Percentiles rank a stretch among this genome's conserved stretches.
Evolutionary conservation across 2,329 filamentous ascomycete genomes (phyloP).

Genomic region (Penicillium sp.): DNA sequence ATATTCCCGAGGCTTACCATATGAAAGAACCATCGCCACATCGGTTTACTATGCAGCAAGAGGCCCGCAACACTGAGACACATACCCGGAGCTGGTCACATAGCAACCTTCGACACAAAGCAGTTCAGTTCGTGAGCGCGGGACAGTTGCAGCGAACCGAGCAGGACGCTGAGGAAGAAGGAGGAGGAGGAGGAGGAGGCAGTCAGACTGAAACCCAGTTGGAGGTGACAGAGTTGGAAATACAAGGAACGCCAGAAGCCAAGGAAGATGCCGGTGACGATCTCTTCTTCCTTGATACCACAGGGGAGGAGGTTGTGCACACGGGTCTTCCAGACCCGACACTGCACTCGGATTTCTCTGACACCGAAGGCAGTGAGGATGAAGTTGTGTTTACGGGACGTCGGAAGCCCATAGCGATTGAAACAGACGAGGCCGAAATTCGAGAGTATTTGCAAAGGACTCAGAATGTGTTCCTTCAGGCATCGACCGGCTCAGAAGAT

Average conservation of each 20-base stretch:
- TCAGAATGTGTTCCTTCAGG: not conserved
- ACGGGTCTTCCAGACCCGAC: constrained; percentile 33
- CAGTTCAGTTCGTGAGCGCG: constrained; percentile 62
- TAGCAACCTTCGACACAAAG: constrained; percentile 55
- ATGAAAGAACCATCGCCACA: constrained; percentile 18
- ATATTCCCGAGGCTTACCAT: not conserved
- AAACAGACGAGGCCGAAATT: constrained; percentile 16
- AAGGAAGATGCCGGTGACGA: constrained; percentile 1
- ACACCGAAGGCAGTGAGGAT: constrained; percentile 65
- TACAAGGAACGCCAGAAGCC: constrained; percentile 17
- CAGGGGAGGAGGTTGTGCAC: constrained; percentile 25
- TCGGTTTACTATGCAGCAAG: constrained; percentile 54
- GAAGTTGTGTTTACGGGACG: constrained; percentile 43
- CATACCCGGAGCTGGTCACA: constrained; percentile 50
- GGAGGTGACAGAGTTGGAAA: constrained; percentile 6
- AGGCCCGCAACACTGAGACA: constrained; percentile 58
- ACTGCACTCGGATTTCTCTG: constrained; percentile 22
- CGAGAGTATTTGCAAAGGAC: constrained; percentile 1
- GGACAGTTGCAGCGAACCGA: constrained; percentile 47
- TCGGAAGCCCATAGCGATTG: constrained; percentile 13
- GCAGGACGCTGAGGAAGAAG: constrained; percentile 10
- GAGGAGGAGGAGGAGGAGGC: constrained; percentile 1
- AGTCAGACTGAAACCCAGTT: not conserved
- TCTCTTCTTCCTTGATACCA: constrained; percentile 39
- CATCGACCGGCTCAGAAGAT: not conserved